Percentiles rank a stretch among this genome's conserved stretches.
phyloP scores from a whole-genome alignment of 495 filamentous ascomycete species.

The Aspergillus kassunensis region DNA sequence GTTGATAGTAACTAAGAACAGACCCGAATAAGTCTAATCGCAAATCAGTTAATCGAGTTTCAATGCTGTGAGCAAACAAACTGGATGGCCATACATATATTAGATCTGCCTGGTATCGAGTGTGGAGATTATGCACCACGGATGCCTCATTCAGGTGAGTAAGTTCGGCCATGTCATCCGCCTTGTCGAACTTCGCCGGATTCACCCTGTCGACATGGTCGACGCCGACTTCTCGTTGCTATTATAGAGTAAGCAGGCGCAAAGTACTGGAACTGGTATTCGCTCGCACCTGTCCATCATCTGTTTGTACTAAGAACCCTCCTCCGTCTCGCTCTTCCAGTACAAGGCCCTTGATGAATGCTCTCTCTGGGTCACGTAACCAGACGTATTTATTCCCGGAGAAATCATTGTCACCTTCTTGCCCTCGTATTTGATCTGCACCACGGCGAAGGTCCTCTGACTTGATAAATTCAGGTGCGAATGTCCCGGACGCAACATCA shows the following conservation, averaged over 20 bases:
- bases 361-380: constrained; percentile 79
- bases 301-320: constrained; percentile 79
- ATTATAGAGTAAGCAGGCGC: constrained; percentile 12
- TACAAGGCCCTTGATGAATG: constrained; percentile 90
- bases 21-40: constrained; percentile 81
- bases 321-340: constrained; percentile 70
- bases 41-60: constrained; percentile 8
- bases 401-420: constrained; percentile 96
- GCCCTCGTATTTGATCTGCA: constrained; percentile 65
- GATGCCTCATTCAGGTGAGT: constrained; percentile 97
- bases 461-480: constrained; percentile 94
- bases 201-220: constrained; percentile 97
- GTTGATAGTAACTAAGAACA: constrained; percentile 96
- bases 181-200: constrained; percentile 98
- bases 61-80: not conserved
- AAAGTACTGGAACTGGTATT: not conserved
- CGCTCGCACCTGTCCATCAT: constrained; percentile 77
- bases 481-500: constrained; percentile 65
- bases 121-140: constrained; percentile 94
- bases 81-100: constrained; percentile 65
- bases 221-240: constrained; percentile 82
- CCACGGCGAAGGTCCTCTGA: constrained; percentile 65
- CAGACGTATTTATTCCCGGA: constrained; percentile 99
- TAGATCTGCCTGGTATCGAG: constrained; percentile 87
- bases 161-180: constrained; percentile 97